phyloP scores from a whole-genome alignment of 2,329 filamentous ascomycete genomes.

The Aspergillus brunneoviolaceus region DNA sequence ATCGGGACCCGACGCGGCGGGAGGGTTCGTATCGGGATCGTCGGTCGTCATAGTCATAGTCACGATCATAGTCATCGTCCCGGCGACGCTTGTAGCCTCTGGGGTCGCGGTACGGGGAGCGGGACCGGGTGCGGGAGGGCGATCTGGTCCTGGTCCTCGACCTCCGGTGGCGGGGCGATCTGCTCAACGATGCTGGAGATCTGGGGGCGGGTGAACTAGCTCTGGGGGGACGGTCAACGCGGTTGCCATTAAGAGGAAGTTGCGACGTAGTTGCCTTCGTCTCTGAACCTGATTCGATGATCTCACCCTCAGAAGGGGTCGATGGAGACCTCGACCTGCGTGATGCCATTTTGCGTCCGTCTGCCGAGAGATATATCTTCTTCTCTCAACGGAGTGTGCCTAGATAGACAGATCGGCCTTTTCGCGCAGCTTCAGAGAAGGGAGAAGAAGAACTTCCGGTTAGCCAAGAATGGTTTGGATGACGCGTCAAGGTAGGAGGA shows the following conservation, averaged over 20 bases:
- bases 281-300: conserved; percentile 70
- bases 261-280: conserved; percentile 83
- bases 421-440: conserved; percentile 27
- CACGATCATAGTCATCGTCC: conserved; percentile 38
- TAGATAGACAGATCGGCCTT: conserved; percentile 16
- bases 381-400: not conserved
- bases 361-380: conserved; percentile 14
- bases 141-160: conserved; percentile 38
- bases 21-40: conserved; percentile 32
- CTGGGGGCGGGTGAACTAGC: conserved; percentile 55
- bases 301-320: conserved; percentile 85
- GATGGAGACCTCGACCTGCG: conserved; percentile 51
- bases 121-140: conserved; percentile 38
- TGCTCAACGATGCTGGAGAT: conserved; percentile 50
- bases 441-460: conserved; percentile 23
- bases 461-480: conserved; percentile 38
- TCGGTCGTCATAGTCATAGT: conserved; percentile 25
- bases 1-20: conserved; percentile 36
- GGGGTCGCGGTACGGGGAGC: conserved; percentile 43
- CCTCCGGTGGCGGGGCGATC: conserved; percentile 62
- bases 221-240: conserved; percentile 93
- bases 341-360: conserved; percentile 45
- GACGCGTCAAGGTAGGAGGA: conserved; percentile 25
- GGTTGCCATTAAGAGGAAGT: conserved; percentile 71
- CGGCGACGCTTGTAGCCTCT: conserved; percentile 45